Base-by-base conservation (phyloP, 2,329 filamentous ascomycete species). In the Xylariaceae sp. region DNA sequence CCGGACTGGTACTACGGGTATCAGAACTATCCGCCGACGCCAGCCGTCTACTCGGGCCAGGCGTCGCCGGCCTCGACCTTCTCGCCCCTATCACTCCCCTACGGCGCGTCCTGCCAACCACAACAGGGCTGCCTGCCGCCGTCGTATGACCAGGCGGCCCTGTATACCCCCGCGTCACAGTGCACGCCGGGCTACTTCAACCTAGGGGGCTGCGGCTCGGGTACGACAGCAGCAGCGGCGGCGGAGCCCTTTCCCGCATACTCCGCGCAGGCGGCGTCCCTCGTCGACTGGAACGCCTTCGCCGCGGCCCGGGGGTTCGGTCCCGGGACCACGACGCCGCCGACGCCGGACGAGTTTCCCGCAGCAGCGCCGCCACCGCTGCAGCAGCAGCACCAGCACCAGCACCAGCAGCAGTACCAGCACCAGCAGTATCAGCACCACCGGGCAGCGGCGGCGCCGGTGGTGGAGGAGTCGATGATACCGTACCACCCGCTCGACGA, bases 281-380 rank as follows among this genome's bases (percentile, higher is more conserved):
- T 56, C 19, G 55, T 58, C 19, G 55, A 59, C 29, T 76, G 70
- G 71, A 63, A 68, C 39, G 49, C 57, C 7, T 70, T 68, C 38
- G 53, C 63, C 13, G 47, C 59, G 32, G n/a, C n/a, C n/a, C 61
- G 66, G 30, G 64, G 60, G 26, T 68, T 67, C 38, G 57, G 60
- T 40, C 55, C 47, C 27, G 53, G 58, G n/a, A n/a, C n/a, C 36
- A 72, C 70, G 0, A 67, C 73, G 5, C 75, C 75, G 2, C 74
- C 75, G 0, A 80, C 76, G 0, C 72, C 75, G 0, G 72, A 79
- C 36, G 67, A 73, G 29, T 74, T 76, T 32, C 59, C 75, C 3
- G 65, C 67, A 4, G 57, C 63, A 3, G 70, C 75, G 42, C 63
- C 72, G 29, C 52, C 63, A 2, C 63, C 68, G 32, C n/a, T n/a